Evolutionary conservation across 2,329 filamentous ascomycete species (phyloP), one percentile per base, ranked within the genome.

Genomic region (Mycocentrospora acerina): DNA sequence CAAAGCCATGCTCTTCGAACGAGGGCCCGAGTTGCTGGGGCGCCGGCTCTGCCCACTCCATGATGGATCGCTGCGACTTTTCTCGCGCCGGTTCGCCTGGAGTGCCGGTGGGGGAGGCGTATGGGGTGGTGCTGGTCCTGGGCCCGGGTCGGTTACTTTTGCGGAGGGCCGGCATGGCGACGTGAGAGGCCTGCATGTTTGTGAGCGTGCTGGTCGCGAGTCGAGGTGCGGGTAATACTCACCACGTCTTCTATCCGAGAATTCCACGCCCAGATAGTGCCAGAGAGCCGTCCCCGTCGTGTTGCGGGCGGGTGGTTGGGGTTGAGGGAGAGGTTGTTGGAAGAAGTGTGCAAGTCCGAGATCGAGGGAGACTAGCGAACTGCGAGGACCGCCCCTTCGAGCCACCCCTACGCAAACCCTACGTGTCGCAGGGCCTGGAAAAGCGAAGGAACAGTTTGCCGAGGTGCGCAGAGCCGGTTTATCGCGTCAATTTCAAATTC

Each of bases 1-100:
- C 74, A 53, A 93, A 77, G 29, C 86, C 86, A 62, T 79, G 74
- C 53, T 95, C 88, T 72, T 88, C 82, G 62, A 85, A 95, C 62
- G 86, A 91, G 9, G 90, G 76, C 31, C 71, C 71, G 31, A 75
- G 73, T 32, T 66, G 60, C 41, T 76, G 73, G 31, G 78, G 57
- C 25, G 74, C 66, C 32, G 82, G 82, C 65, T 85, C 82, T 27
- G 73, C 65, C 81, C 79, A 82, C 42, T 54, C 59, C 43, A 76
- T 71, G 36, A 69, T 63, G 19, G 57, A 59, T 24, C 56, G 62
- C 50, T 70, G 67, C 24, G 47, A 56, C 57, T 66, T 67, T 27
- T 61, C 60, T 46, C 58, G 62, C 35, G 46, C 50, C 12, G 53
- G 37, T 18, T 56, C 53, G 37, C 55, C 46, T 16, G 62, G 51